A percentile compares a stretch with the other conserved stretches of the same genome.
Conservation (phyloP, 163 green algal genomes). For the Scenedesmus sp. region DNA sequence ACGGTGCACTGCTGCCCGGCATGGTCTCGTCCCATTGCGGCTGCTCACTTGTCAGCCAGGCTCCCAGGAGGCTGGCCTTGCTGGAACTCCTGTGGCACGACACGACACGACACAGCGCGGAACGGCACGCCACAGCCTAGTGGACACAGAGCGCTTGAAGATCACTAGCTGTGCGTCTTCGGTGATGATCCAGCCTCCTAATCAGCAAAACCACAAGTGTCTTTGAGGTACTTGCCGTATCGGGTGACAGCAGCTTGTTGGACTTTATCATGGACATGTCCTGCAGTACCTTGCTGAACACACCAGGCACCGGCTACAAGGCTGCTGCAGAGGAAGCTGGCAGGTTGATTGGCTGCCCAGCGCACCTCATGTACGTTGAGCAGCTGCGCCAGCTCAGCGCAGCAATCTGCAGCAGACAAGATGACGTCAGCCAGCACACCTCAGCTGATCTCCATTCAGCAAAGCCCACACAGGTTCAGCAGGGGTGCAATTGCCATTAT, state of each 20-base stretch:
- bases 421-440: not conserved
- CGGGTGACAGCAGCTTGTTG: no score
- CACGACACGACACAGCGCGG: not conserved
- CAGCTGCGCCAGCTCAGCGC: slow-evolving; percentile 50
- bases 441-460: not conserved
- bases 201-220: no score
- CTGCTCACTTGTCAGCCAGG: slow-evolving; percentile 18
- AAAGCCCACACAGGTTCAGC: not conserved
- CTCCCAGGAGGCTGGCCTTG: not conserved
- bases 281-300: not conserved
- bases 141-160: not conserved
- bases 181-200: no score
- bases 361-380: slow-evolving; percentile 40
- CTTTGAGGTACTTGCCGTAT: no score
- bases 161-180: no score
- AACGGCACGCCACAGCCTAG: not conserved
- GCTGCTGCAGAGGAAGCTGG: not conserved
- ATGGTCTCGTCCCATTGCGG: not conserved
- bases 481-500: not conserved
- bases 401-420: slow-evolving; percentile 3
- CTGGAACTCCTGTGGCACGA: not conserved
- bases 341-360: not conserved
- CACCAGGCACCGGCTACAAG: no score
- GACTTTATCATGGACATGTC: no score
- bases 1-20: not conserved